phyloP scores from a whole-genome alignment of 2,329 filamentous ascomycete species.

The Paraconiothyrium brasiliense region DNA sequence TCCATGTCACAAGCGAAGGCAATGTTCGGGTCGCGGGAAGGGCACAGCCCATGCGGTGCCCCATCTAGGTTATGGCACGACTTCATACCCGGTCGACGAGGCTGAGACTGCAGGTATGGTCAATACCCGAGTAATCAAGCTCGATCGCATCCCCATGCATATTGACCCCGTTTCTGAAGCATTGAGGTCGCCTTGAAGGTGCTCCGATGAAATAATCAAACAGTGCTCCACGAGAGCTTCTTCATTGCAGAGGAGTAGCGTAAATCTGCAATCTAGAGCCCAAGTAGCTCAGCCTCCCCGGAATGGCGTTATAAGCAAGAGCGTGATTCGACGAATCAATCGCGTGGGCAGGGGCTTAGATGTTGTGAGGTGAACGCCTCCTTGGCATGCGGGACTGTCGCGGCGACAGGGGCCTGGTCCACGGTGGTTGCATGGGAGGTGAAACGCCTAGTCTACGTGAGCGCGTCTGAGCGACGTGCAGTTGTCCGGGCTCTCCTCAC shows the following conservation, averaged over 20 bases:
- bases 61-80: neutral
- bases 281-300: neutral
- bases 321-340: neutral
- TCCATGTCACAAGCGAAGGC: conserved; percentile 6
- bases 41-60: neutral
- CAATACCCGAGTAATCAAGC: neutral
- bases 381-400: neutral
- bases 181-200: neutral
- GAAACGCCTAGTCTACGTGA: neutral
- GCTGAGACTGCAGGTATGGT: neutral
- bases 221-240: neutral
- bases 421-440: neutral
- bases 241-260: neutral
- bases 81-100: conserved; percentile 6
- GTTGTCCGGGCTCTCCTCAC: neutral
- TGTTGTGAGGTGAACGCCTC: neutral
- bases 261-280: neutral
- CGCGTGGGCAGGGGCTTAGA: conserved; percentile 1
- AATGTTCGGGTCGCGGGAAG: neutral
- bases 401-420: neutral
- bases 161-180: neutral
- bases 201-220: neutral
- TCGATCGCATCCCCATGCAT: neutral
- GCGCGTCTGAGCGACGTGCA: neutral
- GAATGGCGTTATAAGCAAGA: neutral